Base-by-base conservation (phyloP, 2,329 filamentous ascomycete genomes). In the Ceratocystis cubensis region DNA sequence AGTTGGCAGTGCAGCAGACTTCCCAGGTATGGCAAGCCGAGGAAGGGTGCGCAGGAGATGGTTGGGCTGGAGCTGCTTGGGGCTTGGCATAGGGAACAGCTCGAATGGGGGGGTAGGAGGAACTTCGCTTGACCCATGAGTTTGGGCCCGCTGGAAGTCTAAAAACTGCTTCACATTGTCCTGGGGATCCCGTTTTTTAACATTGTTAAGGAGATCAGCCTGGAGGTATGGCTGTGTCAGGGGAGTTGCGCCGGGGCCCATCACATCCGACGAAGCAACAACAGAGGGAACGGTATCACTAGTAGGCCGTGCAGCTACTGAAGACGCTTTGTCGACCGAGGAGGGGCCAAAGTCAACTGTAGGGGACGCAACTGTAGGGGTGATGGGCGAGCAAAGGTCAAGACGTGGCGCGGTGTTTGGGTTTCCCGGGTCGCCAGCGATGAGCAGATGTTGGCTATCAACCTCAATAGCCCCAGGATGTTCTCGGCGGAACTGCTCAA, bases 81-180 rank as follows among this genome's bases (percentile, higher is more conserved):
- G 74, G n/a, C 48, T 65, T 7, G 57, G 48, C 28, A 41, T 61
- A 15, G 83, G 81, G 68, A 81, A 81, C 71, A 86, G 78, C 77
- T 89, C 85, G 70, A 87, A 88, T 3, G 87, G 86, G 17, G 88
- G 87, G 6, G 87, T 87, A 7, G 83, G 83, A 6, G 85, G 84
- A n/a, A 88, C 82, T 65, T 87, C 82, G 69, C 78, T 78, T 28
- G 75, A 72, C 74, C 75, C 71, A 56, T 70, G 71, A 45, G 71
- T 71, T 66, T 83, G 81, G 73, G 74, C 70, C 46, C 88, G 87
- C 74, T 97, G 93, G 74, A 96, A 92, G 73, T 84, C 84, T 65
- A 97, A 82, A 76, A 96, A 97, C 70, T 96, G 90, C 72, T 89
- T 87, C 45, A 97, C 91, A 71, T 93, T 96, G 76, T 96, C 92